These are phyloP conservation scores for Phyllachora maydis DNA, from an alignment of 2,329 filamentous ascomycete species.

Conservation along the genomic window DNA sequence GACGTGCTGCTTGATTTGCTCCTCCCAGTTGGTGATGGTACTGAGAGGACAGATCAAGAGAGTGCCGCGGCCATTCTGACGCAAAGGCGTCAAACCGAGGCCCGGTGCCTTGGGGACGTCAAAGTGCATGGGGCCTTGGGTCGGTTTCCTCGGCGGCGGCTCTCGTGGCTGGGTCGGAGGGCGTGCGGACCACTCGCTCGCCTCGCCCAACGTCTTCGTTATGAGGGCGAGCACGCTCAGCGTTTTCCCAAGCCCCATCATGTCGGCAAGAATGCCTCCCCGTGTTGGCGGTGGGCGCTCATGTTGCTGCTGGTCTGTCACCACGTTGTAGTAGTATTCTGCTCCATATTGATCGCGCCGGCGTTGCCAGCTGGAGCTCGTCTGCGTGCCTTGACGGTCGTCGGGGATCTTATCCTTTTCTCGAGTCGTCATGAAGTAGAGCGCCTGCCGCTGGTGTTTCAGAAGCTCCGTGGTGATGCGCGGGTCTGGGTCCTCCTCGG, in stretches of 20 bases:
- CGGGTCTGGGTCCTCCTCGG: slow-evolving; percentile 44
- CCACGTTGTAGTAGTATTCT: slow-evolving; percentile 58
- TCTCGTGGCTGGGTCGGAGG: slow-evolving; percentile 26
- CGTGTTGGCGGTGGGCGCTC: slow-evolving; percentile 43
- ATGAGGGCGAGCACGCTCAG: slow-evolving; percentile 70
- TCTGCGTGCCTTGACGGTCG: too few relatives aligned
- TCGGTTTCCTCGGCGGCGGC: slow-evolving; percentile 14
- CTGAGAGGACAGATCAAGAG: slow-evolving; percentile 77
- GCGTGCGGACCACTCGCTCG: slow-evolving; percentile 36
- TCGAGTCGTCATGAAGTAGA: slow-evolving; percentile 67
- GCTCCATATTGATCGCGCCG: slow-evolving; percentile 27
- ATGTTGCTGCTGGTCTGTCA: slow-evolving; percentile 48
- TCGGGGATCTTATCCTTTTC: too few relatives aligned
- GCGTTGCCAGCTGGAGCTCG: slow-evolving; percentile 60
- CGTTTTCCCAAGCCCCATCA: slow-evolving; percentile 81
- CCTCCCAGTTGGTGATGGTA: slow-evolving; percentile 85
- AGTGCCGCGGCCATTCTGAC: slow-evolving; percentile 55
- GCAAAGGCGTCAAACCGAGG: slow-evolving; percentile 28
- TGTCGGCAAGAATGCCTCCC: slow-evolving; percentile 61
- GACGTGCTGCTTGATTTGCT: slow-evolving; percentile 74
- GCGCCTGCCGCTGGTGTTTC: slow-evolving; percentile 73
- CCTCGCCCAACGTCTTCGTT: slow-evolving; percentile 39
- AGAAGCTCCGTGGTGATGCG: slow-evolving; percentile 49
- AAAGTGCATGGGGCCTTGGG: slow-evolving; percentile 11
- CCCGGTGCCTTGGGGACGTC: slow-evolving; percentile 18